Evolutionary conservation across 306 rosid species (phyloP).

Genomic region (Vigna mungo): DNA sequence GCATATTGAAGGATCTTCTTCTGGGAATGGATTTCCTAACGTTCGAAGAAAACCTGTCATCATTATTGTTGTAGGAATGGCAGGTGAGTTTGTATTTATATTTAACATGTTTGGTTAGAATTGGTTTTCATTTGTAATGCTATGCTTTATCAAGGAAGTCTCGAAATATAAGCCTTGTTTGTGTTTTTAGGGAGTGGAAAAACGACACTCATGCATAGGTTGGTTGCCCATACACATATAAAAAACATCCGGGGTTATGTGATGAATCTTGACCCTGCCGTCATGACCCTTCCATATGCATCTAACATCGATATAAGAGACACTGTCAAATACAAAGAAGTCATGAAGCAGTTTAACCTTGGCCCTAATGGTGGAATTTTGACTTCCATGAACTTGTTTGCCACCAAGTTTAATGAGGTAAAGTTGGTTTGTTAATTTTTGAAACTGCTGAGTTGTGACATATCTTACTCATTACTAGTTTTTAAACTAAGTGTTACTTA

Average conservation of each 20-base stretch:
- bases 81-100: slow-evolving; percentile 57
- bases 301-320: slow-evolving; percentile 93
- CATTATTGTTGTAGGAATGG: slow-evolving; percentile 91
- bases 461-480: slow-evolving; percentile 16
- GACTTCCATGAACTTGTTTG: slow-evolving; percentile 95
- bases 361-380: slow-evolving; percentile 97
- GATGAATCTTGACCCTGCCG: slow-evolving; percentile 94
- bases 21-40: slow-evolving; percentile 52
- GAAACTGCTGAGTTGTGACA: neutral
- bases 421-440: slow-evolving; percentile 9
- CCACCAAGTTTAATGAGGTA: slow-evolving; percentile 98
- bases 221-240: slow-evolving; percentile 73
- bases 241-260: slow-evolving; percentile 74
- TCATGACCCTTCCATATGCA: slow-evolving; percentile 79
- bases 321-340: slow-evolving; percentile 91
- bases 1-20: slow-evolving; percentile 68
- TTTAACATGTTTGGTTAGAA: neutral
- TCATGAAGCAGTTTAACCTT: slow-evolving; percentile 95
- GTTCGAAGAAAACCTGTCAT: slow-evolving; percentile 86
- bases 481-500: neutral
- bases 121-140: neutral
- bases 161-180: slow-evolving; percentile 29
- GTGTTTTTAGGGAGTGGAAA: slow-evolving; percentile 84
- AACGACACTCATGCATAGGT: slow-evolving; percentile 79
- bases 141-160: slow-evolving; percentile 30